Evolutionary conservation across 1,284 basidiomycete genomes (phyloP), one percentile per base, ranked within the genome.

Genomic region (Trametes sp.): DNA sequence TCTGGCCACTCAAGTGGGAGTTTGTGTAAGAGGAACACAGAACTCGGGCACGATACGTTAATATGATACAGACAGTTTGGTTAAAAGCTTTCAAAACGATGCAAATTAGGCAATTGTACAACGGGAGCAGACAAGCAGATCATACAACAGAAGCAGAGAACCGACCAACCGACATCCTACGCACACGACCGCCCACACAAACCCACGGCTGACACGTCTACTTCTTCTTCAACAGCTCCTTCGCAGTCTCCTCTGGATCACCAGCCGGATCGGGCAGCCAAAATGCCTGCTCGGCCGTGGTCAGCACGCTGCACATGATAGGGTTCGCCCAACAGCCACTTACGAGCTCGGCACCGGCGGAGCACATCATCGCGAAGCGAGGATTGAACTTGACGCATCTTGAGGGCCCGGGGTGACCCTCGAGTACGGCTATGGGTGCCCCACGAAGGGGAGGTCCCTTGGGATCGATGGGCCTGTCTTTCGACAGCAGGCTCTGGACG

Each of bases 371-470:
- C n/a, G 89, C 89, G 63, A 87, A 83, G 59, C 93, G 85, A 8
- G 95, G 94, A 72, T 96, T 98, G 75, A 96, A 96, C 68, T 83
- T 86, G 3, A 97, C 92, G 65, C 93, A 94, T 72, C 96, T 81
- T 31, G 89, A 86, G 26, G 93, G 91, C n/a, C 88, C 87, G 8
- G 90, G 87, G 74, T 96, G 91, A 0, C 90, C 92, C 42, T 94
- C 93, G 48, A 94, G 76, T 19, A 73, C 79, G 10, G 80, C 77
- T 21, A 89, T 65, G 1, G 93, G 89, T 55, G 82, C 78, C 29
- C 94, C 70, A 54, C 81, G 79, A 57, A 77, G 68, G 2, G 87
- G 88, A 11, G 77, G 77, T 14, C 77, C 72, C 69, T 84, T 85
- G 64, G 81, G 74, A 69, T 90, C 87, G 31, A 86, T 76, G 5